Evolutionary conservation across 352 stramenopile species (phyloP), one percentile per base, ranked within the genome.

Genomic region (Albugo candida): DNA sequence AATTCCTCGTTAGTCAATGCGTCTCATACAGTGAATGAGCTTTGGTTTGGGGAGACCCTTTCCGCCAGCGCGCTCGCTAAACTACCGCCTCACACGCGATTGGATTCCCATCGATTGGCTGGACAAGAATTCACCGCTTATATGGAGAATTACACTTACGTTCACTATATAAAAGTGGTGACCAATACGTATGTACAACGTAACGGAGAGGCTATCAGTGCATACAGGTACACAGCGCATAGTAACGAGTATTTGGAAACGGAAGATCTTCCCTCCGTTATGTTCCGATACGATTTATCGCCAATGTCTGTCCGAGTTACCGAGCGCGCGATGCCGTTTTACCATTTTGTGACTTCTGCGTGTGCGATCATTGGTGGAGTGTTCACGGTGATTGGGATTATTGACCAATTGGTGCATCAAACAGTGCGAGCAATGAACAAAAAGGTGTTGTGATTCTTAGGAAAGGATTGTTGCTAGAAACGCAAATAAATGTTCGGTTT

Each of bases 101-200:
- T 85, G 53, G 66, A 94, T 60, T 95, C 84, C 59, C 77, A 93
- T 59, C 83, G 92, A 13, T 78, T 98, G 51, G 88, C 97, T 62
- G 82, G 86, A 41, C 64, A 83, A 41, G 56, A 76, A 10, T 98
- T 95, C 51, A 77, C 81, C 39, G 93, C 83, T 18, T 78, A 78
- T 47, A 71, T 92, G 56, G 89, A 93, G 59, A 95, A 98, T 66
- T 82, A 96, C 64, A 96, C 93, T 51, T 96, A 96, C 58, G 92
- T 98, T 70, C 94, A 98, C 67, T 98, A 98, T 75, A 96, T 98
- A 56, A 98, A 98, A 66, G 92, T 98, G 20, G 88, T 97, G 56
- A 96, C 87, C 10, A 97, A 91, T 64, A 59, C 70, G 63, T 91
- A 91, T 56, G 61, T 93, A 41, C 72, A 95, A 48, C 61, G 51